Evolutionary conservation across 2,329 filamentous ascomycete genomes (phyloP).

Genomic region (Aspergillus udagawae): DNA sequence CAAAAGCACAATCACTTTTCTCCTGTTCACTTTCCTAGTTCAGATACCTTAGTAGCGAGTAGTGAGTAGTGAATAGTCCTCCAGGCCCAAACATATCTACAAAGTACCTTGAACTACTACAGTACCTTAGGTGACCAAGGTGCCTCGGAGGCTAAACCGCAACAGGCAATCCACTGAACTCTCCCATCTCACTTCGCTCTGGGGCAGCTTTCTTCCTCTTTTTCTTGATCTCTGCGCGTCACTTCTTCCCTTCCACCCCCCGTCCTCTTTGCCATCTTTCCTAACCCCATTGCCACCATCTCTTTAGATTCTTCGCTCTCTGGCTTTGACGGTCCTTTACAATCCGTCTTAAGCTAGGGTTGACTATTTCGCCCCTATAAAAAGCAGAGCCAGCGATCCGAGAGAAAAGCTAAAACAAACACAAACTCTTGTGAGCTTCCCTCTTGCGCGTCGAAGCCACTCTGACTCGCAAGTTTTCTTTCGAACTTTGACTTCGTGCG

Average conservation of each 20-base stretch:
- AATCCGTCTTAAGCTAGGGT: background rate
- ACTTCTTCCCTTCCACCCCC: constrained; percentile 11
- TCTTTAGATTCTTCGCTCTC: background rate
- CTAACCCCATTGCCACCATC: background rate
- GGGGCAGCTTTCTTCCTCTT: constrained; percentile 20
- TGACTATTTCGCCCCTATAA: background rate
- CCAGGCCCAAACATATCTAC: background rate
- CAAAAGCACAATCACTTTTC: background rate
- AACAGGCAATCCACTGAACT: background rate
- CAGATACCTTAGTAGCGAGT: background rate
- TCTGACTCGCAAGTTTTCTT: background rate
- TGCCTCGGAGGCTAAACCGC: background rate
- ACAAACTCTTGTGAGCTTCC: background rate
- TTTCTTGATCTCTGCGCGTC: constrained; percentile 13
- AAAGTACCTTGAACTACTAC: background rate
- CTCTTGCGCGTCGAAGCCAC: background rate
- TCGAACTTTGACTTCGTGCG: background rate
- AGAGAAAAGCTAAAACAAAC: background rate
- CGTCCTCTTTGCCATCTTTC: constrained; percentile 4
- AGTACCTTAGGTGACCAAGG: too few relatives aligned
- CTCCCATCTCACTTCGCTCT: constrained; percentile 9
- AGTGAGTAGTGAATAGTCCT: background rate
- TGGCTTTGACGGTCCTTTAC: constrained; percentile 9
- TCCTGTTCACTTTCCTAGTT: background rate
- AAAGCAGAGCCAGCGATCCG: background rate